Base-by-base conservation (phyloP, 139 green algal species). In the Chlorella sorokiniana region DNA sequence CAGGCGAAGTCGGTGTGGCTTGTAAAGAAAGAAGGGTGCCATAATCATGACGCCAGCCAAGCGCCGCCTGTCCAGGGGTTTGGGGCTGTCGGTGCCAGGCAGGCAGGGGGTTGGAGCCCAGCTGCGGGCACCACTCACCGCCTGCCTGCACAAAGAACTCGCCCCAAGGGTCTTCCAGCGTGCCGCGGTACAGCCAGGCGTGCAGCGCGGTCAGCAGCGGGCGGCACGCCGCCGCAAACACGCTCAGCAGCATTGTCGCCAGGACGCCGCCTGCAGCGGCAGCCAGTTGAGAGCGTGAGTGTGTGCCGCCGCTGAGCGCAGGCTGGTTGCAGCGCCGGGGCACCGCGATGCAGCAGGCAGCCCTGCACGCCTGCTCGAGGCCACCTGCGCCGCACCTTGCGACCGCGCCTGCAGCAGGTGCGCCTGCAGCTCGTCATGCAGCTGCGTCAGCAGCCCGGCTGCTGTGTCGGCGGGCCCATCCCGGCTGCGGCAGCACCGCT, bases 131-230 rank as follows among this genome's bases (percentile, higher is more conserved):
- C 31, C 11, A 20, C 63, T 40, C n/a, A 40, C 33, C 63, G 33
- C 63, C 42, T 7, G n/a, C n/a, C 59, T 61, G 42, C n/a, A 86
- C 69, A 69, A 83, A 83, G 59, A 83, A 81, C 65, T 85, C 82
- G 2, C 37, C 64, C 31, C 38, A 38, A 4, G 56, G 38, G 25
- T 79, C 81, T 4, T 76, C 52, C 38, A 84, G 64, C 37, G 69
- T 25, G 40, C 84, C 84, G 42, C 54, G 59, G 65, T 77, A 89
- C 51, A 91, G 78, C 84, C 84, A 91, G 45, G 64, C 79, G 7
- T 85, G 77, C 33, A 91, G 68, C 37, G 73, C 42, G 16, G 23
- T 44, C 41, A 88, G 37, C n/a, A 88, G 68, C 16, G 87, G 84
- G 62, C 82, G 70, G 64, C 75, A 79, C 77, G 81, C 45, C 52